These are phyloP conservation scores for Lithospermum erythrorhizon DNA, from an alignment of 257 asterid species.

Conservation along the genomic window DNA sequence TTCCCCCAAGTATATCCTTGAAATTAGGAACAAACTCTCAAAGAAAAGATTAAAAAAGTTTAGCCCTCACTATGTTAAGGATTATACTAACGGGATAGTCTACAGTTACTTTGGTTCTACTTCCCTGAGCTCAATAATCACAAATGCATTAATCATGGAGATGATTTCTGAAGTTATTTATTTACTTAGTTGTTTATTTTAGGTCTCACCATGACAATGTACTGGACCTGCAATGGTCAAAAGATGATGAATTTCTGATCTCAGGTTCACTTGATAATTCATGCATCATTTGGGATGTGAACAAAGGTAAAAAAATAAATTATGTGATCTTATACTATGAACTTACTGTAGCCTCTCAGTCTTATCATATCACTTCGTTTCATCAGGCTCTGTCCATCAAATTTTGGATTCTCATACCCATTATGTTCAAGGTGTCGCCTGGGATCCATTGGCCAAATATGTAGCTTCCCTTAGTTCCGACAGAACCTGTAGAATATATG, in stretches of 20 bases:
- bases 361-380: conserved; percentile 1
- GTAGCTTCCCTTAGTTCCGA: conserved; percentile 93
- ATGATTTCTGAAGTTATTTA: neutral
- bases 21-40: too few species aligned
- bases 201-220: conserved; percentile 98
- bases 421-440: conserved; percentile 96
- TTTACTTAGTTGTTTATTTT: conserved; percentile 9
- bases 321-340: conserved; percentile 1
- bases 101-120: neutral
- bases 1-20: too few species aligned
- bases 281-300: conserved; percentile 91
- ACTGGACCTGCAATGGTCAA: conserved; percentile 86
- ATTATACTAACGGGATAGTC: too few species aligned
- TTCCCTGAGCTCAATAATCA: neutral
- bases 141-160: neutral
- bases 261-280: conserved; percentile 98
- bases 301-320: conserved; percentile 41
- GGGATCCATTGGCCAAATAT: conserved; percentile 86
- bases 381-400: conserved; percentile 78
- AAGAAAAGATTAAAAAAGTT: too few species aligned
- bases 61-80: too few species aligned
- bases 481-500: conserved; percentile 79
- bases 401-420: conserved; percentile 83
- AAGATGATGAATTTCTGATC: conserved; percentile 66
- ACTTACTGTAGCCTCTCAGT: neutral